phyloP scores from a whole-genome alignment of 768 basidiomycete species.

The Lactarius vividus region DNA sequence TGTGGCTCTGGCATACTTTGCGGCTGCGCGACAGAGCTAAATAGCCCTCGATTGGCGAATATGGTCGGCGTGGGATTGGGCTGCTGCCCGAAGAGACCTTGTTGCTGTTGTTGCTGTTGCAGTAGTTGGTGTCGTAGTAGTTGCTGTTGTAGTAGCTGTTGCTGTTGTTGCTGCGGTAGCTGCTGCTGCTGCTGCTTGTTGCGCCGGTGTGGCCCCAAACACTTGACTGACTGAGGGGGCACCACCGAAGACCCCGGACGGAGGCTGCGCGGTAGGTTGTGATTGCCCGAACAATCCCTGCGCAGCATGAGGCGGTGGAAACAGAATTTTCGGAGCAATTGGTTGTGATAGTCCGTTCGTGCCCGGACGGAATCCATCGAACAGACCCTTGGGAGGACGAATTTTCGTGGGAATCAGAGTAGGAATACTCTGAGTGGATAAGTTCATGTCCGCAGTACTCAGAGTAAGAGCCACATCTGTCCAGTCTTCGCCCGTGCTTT shows the following conservation, averaged over 20 bases:
- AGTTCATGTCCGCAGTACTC: conserved; percentile 46
- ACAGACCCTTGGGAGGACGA: neutral
- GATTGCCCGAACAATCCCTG: neutral
- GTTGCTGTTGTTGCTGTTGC: neutral
- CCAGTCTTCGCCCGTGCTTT: conserved; percentile 65
- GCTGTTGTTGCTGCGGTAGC: rapidly evolving
- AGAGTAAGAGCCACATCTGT: conserved; percentile 47
- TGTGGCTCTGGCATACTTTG: neutral
- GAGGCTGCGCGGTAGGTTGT: neutral
- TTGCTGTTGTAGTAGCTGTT: too few species aligned
- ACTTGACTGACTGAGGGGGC: rapidly evolving
- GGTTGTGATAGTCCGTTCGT: neutral
- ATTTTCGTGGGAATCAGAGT: conserved; percentile 21
- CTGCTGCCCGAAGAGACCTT: neutral
- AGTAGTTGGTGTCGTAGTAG: too few species aligned
- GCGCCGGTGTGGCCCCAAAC: neutral
- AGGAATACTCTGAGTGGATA: conserved; percentile 38
- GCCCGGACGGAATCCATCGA: neutral
- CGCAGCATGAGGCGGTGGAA: neutral
- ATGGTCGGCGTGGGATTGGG: neutral
- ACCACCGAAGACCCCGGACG: too few species aligned
- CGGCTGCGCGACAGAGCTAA: neutral
- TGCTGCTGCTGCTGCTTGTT: too few species aligned
- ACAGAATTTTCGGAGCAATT: too few species aligned
- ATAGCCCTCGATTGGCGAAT: neutral